Evolutionary conservation across 257 asterid genomes (phyloP).

Genomic region (Ajuga chamaepitys): DNA sequence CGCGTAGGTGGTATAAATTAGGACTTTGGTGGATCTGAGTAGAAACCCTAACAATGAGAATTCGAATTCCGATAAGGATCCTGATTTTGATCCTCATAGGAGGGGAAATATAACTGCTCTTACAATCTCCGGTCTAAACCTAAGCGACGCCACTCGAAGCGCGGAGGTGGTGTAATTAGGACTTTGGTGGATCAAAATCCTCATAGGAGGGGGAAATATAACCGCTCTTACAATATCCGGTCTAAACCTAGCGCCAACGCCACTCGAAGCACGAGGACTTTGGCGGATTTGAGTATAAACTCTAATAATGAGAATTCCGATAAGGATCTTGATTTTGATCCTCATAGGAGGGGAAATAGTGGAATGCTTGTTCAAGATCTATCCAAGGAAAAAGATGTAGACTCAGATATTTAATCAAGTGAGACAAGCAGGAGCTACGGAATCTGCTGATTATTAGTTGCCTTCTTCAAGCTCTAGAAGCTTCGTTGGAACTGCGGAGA

Average conservation of each 20-base stretch:
- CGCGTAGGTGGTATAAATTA: constrained; percentile 36
- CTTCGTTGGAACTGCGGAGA: constrained; percentile 77
- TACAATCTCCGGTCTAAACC: no score
- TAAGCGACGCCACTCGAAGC: no score
- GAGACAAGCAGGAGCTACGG: constrained; percentile 55
- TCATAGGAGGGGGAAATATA: no score
- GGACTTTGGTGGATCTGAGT: constrained; percentile 66
- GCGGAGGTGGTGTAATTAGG: no score
- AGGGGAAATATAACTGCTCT: constrained; percentile 67
- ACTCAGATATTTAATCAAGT: constrained; percentile 67
- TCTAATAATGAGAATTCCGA: constrained; percentile 35
- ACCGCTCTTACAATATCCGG: constrained; percentile 39
- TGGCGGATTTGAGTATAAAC: constrained; percentile 62
- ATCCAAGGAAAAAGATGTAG: constrained; percentile 42
- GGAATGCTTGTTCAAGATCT: constrained; percentile 90
- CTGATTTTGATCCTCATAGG: constrained; percentile 77
- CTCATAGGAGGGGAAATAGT: constrained; percentile 77
- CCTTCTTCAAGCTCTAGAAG: constrained; percentile 69
- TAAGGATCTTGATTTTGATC: constrained; percentile 69
- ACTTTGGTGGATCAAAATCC: no score
- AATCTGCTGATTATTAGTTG: constrained; percentile 37
- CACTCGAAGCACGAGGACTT: constrained; percentile 38
- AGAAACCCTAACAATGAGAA: constrained; percentile 32
- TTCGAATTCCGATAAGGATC: constrained; percentile 52
- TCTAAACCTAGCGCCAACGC: constrained; percentile 32